Percentiles rank a stretch among this genome's conserved stretches.
Conservation (phyloP, 2,329 filamentous ascomycete genomes). For the Aspergillus piperis region DNA sequence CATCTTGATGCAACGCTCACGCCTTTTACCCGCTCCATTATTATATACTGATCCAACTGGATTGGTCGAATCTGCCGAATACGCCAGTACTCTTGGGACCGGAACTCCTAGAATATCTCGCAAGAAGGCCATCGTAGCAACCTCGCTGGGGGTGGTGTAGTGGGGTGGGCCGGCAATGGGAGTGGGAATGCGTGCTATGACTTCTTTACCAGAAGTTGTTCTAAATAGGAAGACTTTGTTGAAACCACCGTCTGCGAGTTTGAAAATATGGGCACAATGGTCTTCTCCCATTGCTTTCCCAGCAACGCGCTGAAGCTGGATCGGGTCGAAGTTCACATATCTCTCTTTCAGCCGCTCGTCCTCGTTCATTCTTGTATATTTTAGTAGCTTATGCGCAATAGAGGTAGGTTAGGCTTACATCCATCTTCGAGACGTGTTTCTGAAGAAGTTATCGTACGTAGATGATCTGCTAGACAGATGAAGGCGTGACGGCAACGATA, state of each 20-base stretch:
- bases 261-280: slow-evolving; percentile 11
- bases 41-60: slow-evolving; percentile 44
- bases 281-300: slow-evolving; percentile 24
- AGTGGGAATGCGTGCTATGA: slow-evolving; percentile 32
- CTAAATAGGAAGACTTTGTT: slow-evolving; percentile 33
- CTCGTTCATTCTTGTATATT: slow-evolving; percentile 20
- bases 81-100: slow-evolving; percentile 40
- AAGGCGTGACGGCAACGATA: too few relatives aligned
- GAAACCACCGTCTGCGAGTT: slow-evolving; percentile 29
- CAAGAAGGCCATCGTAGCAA: slow-evolving; percentile 31
- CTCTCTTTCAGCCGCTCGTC: slow-evolving; percentile 20
- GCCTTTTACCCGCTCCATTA: slow-evolving; percentile 50
- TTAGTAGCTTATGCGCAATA: background rate
- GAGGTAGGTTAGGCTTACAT: background rate
- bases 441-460: slow-evolving; percentile 12
- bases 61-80: slow-evolving; percentile 39
- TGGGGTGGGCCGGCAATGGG: slow-evolving; percentile 28
- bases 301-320: slow-evolving; percentile 26
- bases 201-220: slow-evolving; percentile 26
- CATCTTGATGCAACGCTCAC: slow-evolving; percentile 31
- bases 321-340: slow-evolving; percentile 26
- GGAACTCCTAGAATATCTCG: slow-evolving; percentile 33
- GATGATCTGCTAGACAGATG: too few relatives aligned
- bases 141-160: slow-evolving; percentile 32
- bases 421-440: slow-evolving; percentile 22